Percentiles rank a stretch among this genome's conserved stretches.
Evolutionary conservation across 2,329 filamentous ascomycete species (phyloP).

Genomic region (Colletotrichum coccodes): DNA sequence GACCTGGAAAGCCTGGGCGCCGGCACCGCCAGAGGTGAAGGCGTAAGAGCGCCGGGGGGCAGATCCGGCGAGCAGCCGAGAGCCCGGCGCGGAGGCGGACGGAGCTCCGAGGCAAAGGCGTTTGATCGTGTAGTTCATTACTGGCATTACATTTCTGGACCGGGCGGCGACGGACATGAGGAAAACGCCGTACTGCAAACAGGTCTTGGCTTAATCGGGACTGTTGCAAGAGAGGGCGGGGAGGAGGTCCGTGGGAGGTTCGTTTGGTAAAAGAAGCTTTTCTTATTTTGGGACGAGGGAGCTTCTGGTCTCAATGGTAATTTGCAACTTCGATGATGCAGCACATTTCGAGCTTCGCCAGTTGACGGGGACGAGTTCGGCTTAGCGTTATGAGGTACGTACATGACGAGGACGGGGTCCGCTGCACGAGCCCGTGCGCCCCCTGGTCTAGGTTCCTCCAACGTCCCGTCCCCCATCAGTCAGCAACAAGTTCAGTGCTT

Average conservation of each 20-base stretch:
- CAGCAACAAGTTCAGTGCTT: neutral
- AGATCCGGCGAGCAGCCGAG: neutral
- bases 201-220: neutral
- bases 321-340: conserved; percentile 30
- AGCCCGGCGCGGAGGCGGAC: conserved; percentile 11
- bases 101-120: conserved; percentile 20
- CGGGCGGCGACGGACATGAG: conserved; percentile 23
- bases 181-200: no score
- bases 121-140: conserved; percentile 30
- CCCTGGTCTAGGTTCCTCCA: neutral
- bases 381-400: conserved; percentile 18
- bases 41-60: conserved; percentile 71
- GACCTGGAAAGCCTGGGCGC: conserved; percentile 83
- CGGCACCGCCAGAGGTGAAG: conserved; percentile 79
- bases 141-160: conserved; percentile 27
- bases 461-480: neutral
- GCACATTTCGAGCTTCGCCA: neutral
- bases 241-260: neutral
- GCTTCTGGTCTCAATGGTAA: conserved; percentile 10
- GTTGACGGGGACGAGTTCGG: neutral
- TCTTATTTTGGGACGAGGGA: conserved; percentile 6
- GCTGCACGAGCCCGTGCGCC: neutral
- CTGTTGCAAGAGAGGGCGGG: neutral
- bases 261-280: neutral
- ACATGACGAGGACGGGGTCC: neutral